Evolutionary conservation across 352 stramenopile genomes (phyloP), one percentile per base, ranked within the genome.

Genomic region (Pythium folliculosum): DNA sequence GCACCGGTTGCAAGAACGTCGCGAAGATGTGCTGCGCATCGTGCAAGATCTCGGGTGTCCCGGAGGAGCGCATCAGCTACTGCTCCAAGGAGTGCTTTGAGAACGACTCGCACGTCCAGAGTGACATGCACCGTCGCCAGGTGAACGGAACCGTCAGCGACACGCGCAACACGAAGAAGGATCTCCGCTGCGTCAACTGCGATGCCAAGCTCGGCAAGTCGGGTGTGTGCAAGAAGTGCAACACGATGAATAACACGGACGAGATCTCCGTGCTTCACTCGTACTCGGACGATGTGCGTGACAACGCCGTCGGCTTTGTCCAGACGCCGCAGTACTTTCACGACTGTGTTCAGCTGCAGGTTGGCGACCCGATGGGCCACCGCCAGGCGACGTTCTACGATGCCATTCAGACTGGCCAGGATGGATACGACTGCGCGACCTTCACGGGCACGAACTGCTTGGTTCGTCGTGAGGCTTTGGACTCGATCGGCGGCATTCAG

Each of bases 81-180:
- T 95, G 88, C 73, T 94, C 86, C 21, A 92, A 93, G 71, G 81
- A 94, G 37, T 95, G 88, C 67, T 95, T 95, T 68, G 83, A 95
- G 51, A 91, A 90, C 61, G 81, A 79, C 4, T 83, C 88, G 75
- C 88, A 94, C 74, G 83, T 92, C 8, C 74, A 89, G 59, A 90
- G 78, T 45, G 84, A 81, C 32, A 60, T 95, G 21, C 87, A 95
- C 57, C 87, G 87, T 67, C 87, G 87, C 37, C 87, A 95, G 38
- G 84, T 92, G 35, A 93, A 95, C 54, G 84, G 84, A 27, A 95
- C 84, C 0, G 63, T 93, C 48, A 91, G 81, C 23, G 86, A 95
- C 45, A 90, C 79, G 16, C 79, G 80, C 27, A 69, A 71, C n/a
- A 82, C 70, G 13, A 92, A 92, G 76, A 90, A 87, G 55, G 85